A percentile compares a stretch with the other conserved stretches of the same genome.
Conservation (phyloP, 805 yeast genomes). For the Candida fluviatilis region DNA sequence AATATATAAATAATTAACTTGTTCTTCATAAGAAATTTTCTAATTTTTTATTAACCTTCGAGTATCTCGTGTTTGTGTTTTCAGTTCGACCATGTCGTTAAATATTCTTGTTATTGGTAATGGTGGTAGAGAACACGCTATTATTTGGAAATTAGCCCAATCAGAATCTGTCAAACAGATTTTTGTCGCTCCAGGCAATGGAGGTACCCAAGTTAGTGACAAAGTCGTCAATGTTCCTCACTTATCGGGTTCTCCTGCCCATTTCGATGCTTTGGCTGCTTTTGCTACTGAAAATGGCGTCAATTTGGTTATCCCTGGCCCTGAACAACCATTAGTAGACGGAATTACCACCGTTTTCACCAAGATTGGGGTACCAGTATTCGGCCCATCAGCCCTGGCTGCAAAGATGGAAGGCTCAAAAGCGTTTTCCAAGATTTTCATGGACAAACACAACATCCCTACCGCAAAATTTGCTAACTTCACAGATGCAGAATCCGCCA, state of each 20-base stretch:
- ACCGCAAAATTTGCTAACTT: conserved; percentile 90
- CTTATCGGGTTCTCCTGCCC: conserved; percentile 59
- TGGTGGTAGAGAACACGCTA: conserved; percentile 99
- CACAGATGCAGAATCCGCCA: conserved; percentile 71
- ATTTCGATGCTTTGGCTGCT: conserved; percentile 64
- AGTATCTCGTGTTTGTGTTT: background rate
- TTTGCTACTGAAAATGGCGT: conserved; percentile 70
- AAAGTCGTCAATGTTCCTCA: conserved; percentile 66
- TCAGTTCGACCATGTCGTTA: conserved; percentile 12
- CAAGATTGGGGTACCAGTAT: conserved; percentile 87
- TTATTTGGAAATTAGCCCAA: conserved; percentile 86
- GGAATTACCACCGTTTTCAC: conserved; percentile 75
- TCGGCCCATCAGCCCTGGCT: conserved; percentile 92
- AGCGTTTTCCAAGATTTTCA: conserved; percentile 88
- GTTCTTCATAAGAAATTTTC: background rate
- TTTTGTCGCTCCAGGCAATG: conserved; percentile 96
- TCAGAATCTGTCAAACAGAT: conserved; percentile 68
- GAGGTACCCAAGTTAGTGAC: conserved; percentile 68
- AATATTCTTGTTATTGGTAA: conserved; percentile 87
- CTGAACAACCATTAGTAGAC: conserved; percentile 98
- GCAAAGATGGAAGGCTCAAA: conserved; percentile 97
- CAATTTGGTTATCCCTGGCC: conserved; percentile 88
- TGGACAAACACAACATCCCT: conserved; percentile 89
- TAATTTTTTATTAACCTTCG: background rate
- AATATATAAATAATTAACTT: background rate